Base-by-base conservation (phyloP, 2,329 filamentous ascomycete genomes). In the Colletotrichum siamense region DNA sequence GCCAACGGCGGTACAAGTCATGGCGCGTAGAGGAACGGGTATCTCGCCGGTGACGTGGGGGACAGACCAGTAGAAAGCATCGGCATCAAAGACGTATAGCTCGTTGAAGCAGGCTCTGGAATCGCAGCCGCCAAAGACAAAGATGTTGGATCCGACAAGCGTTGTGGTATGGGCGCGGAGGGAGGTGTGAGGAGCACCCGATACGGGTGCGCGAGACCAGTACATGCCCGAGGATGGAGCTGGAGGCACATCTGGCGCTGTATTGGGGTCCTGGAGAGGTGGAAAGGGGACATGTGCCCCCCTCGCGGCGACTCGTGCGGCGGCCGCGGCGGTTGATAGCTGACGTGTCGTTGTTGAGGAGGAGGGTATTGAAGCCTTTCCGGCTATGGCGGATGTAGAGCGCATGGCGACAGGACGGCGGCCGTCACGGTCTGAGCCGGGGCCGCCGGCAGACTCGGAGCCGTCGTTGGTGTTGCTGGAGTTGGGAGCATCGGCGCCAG, bases 211-310 rank as follows among this genome's bases (percentile, higher is more conserved):
- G 44, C 88, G 89, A 69, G 92, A 93, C 92, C 93, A 94, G 85
- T 94, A 94, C 92, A 94, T 94, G 80, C 92, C 93, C 65, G 91
- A 93, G 22, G 93, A 90, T 30, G 93, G 93, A 18, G 93, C 92
- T 5, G 89, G 87, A 12, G 89, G 87, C 22, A 94, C 92, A 74
- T 93, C 90, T 8, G 91, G 89, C 2, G 90, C 90, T 30, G 88
- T 89, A 62, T 85, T 86, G 13, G 90, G 87, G 79, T 92, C 88
- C 44, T 89, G 89, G 6, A 93, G 86, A n/a, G 90, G 86, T 39
- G 92, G 92, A 65, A 91, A 92, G 3, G 88, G 82, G 9, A 86
- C 85, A 79, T 91, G 86, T 66, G 87, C 82, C 24, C 86, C 85
- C 36, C 84, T 83, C 8, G 82, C 80, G 22, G 83, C 82, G 24